Conservation (phyloP, 176 grass and related monocot genomes). For the Raddia distichophylla region DNA sequence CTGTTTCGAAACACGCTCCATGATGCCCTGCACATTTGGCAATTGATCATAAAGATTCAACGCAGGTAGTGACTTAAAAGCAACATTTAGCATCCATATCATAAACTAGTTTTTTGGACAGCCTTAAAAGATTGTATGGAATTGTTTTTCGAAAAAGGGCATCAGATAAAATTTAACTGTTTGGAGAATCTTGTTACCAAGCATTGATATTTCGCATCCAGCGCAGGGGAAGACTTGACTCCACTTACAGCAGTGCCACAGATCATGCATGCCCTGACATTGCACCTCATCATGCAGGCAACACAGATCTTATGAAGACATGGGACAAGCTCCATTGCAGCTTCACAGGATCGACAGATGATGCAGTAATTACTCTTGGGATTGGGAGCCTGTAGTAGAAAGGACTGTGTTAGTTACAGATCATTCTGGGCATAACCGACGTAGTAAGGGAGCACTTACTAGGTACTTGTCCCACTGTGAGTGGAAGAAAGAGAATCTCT, state of each 20-base stretch:
- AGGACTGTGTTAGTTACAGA: conserved; percentile 20
- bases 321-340: conserved; percentile 49
- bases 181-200: conserved; percentile 40
- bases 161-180: conserved; percentile 12
- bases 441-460: conserved; percentile 37
- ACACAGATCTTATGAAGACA: conserved; percentile 66
- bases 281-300: conserved; percentile 57
- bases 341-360: conserved; percentile 55
- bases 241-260: conserved; percentile 52
- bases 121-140: neutral
- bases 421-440: conserved; percentile 1
- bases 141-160: neutral
- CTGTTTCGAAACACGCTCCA: neutral
- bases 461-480: conserved; percentile 63
- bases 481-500: conserved; percentile 62
- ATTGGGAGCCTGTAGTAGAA: conserved; percentile 42
- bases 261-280: conserved; percentile 55
- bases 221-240: conserved; percentile 48
- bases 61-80: neutral
- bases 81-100: neutral
- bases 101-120: neutral
- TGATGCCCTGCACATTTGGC: conserved; percentile 37
- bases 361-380: conserved; percentile 55
- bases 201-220: conserved; percentile 37
- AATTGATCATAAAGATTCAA: conserved; percentile 15